Conservation (phyloP, 2,329 filamentous ascomycete species). For the Neocatenulostroma microsporum region DNA sequence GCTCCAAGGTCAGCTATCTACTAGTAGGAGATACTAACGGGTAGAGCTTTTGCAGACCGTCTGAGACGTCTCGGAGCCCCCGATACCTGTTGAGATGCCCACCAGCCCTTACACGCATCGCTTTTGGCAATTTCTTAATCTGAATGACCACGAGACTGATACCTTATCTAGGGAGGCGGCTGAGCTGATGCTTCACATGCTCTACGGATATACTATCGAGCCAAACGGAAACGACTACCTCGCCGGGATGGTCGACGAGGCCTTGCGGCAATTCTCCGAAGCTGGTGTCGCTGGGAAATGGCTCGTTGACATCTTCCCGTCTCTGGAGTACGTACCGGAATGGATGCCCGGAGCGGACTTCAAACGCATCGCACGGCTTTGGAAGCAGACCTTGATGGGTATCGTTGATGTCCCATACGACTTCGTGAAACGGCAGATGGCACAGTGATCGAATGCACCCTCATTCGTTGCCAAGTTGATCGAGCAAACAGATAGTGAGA, state of each 20-base stretch:
- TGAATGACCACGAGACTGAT: neutral
- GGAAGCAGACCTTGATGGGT: conserved; percentile 26
- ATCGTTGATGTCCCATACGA: conserved; percentile 35
- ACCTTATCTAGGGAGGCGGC: conserved; percentile 31
- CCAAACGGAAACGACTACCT: conserved; percentile 35
- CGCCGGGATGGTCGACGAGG: conserved; percentile 34
- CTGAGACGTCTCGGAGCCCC: no score
- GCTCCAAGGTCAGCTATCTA: no score
- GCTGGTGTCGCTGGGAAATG: conserved; percentile 38
- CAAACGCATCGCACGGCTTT: conserved; percentile 35
- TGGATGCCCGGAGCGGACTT: conserved; percentile 42
- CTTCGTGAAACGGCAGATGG: conserved; percentile 35
- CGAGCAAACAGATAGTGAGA: conserved; percentile 19
- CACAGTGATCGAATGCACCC: conserved; percentile 20
- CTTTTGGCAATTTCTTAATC: no score
- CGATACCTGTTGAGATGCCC: no score
- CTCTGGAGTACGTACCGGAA: conserved; percentile 36
- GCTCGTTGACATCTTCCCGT: conserved; percentile 42
- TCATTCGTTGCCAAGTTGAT: conserved; percentile 38
- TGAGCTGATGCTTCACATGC: conserved; percentile 37
- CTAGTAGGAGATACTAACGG: no score
- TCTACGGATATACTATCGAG: conserved; percentile 41
- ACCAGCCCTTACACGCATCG: no score
- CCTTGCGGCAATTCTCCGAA: conserved; percentile 35
- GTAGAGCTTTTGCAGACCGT: no score